These are phyloP conservation scores for Aspergillus alliaceus DNA, from an alignment of 2,329 filamentous ascomycete genomes.

Conservation along the genomic window DNA sequence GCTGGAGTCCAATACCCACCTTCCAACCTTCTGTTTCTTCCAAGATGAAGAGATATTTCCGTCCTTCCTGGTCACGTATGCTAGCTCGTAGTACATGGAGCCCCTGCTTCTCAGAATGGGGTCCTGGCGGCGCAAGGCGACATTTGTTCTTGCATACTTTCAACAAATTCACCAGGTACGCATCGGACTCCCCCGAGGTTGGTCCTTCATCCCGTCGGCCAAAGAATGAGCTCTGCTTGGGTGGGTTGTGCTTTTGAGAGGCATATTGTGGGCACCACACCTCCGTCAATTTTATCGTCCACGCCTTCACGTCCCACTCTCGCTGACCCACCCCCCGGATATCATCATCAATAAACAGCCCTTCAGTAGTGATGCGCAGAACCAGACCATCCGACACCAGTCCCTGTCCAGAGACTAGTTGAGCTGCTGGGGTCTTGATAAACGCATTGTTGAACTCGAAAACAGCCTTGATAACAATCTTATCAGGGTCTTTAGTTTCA, in stretches of 20 bases:
- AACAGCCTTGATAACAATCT: slow-evolving; percentile 92
- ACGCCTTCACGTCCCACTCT: slow-evolving; percentile 98
- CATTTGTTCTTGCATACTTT: slow-evolving; percentile 66
- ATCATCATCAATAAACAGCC: slow-evolving; percentile 96
- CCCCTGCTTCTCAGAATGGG: slow-evolving; percentile 40
- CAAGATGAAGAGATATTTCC: slow-evolving; percentile 62
- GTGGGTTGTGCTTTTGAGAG: slow-evolving; percentile 35
- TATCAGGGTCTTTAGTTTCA: slow-evolving; percentile 85
- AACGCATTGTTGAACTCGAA: slow-evolving; percentile 91
- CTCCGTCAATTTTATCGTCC: slow-evolving; percentile 92
- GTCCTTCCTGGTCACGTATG: slow-evolving; percentile 60
- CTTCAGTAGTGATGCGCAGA: slow-evolving; percentile 87
- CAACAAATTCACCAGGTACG: slow-evolving; percentile 63
- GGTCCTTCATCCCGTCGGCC: slow-evolving; percentile 53
- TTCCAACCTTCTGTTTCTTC: slow-evolving; percentile 63
- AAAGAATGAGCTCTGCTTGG: slow-evolving; percentile 35
- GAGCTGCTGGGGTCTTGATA: slow-evolving; percentile 83
- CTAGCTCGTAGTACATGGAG: slow-evolving; percentile 59
- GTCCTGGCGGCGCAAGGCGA: slow-evolving; percentile 48
- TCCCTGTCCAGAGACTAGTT: slow-evolving; percentile 80
- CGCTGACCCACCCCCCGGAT: slow-evolving; percentile 86
- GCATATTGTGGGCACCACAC: slow-evolving; percentile 72
- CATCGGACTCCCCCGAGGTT: slow-evolving; percentile 65
- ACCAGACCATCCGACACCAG: slow-evolving; percentile 90
- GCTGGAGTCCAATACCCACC: slow-evolving; percentile 58